Evolutionary conservation across 768 basidiomycete genomes (phyloP).

Genomic region (Ramaria sp.): DNA sequence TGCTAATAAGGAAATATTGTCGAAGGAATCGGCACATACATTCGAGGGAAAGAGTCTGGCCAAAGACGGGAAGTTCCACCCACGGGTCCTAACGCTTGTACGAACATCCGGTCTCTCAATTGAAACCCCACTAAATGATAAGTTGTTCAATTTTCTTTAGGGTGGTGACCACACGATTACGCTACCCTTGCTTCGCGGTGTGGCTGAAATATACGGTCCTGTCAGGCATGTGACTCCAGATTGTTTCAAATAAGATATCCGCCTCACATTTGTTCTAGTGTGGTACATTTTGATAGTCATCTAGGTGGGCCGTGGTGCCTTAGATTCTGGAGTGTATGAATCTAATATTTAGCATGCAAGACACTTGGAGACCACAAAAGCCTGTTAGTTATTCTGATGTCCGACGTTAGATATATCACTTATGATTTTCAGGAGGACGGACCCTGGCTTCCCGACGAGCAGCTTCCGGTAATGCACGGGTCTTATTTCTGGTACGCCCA

Average conservation of each 20-base stretch:
- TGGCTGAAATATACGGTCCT: conserved; percentile 21
- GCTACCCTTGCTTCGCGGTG: conserved; percentile 21
- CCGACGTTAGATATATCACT: not conserved
- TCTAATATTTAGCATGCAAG: not conserved
- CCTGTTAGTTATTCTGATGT: not conserved
- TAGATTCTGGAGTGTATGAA: not conserved
- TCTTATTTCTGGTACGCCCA: conserved; percentile 25
- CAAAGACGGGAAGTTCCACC: conserved; percentile 25
- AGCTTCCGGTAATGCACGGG: conserved; percentile 21
- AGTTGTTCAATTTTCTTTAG: not conserved
- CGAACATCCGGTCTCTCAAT: conserved; percentile 20
- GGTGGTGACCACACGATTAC: not conserved
- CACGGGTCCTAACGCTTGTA: conserved; percentile 23
- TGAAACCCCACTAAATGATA: conserved; percentile 1
- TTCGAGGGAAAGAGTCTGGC: conserved; percentile 16
- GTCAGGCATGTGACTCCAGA: conserved; percentile 14
- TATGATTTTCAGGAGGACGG: not conserved
- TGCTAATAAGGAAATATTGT: conserved; percentile 17
- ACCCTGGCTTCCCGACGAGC: conserved; percentile 22
- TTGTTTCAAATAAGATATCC: not conserved
- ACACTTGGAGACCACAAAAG: not conserved
- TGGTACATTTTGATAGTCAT: conserved; percentile 25
- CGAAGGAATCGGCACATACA: not conserved
- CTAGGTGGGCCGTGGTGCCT: conserved; percentile 11
- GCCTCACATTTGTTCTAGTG: conserved; percentile 11